Percentiles rank a stretch among this genome's conserved stretches.
These are phyloP conservation scores for Galeopsis tetrahit DNA, from an alignment of 257 asterid species.

Conservation along the genomic window DNA sequence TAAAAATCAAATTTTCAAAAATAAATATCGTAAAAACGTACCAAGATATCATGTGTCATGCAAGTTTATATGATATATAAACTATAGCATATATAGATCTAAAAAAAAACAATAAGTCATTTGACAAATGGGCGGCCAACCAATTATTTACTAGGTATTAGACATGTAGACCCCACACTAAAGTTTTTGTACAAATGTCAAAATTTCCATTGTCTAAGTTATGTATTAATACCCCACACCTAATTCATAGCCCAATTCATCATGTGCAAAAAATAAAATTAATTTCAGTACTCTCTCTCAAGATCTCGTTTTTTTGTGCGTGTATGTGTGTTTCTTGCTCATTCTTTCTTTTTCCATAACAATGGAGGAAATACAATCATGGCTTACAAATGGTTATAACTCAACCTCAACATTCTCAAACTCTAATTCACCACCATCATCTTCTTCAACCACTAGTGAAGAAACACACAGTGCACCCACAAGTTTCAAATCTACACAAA, in stretches of 20 bases:
- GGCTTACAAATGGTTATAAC: conserved; percentile 35
- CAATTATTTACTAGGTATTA: conserved; percentile 34
- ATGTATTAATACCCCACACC: conserved; percentile 37
- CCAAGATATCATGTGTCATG: too few relatives aligned
- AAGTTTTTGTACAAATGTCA: conserved; percentile 38
- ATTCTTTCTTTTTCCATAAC: conserved; percentile 11
- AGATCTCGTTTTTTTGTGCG: background rate
- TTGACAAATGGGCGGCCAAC: conserved; percentile 39
- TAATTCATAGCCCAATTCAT: conserved; percentile 10
- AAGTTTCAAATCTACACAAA: conserved; percentile 41
- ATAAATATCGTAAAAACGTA: background rate
- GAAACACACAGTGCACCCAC: conserved; percentile 47
- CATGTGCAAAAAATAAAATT: conserved; percentile 15
- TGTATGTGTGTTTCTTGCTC: conserved; percentile 14
- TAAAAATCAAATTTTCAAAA: too few relatives aligned
- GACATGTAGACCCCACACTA: conserved; percentile 29
- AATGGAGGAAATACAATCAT: conserved; percentile 54
- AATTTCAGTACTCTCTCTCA: conserved; percentile 4
- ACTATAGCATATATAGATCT: background rate
- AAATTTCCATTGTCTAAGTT: conserved; percentile 13
- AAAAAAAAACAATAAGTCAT: conserved; percentile 16
- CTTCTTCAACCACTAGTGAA: conserved; percentile 42
- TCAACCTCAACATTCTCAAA: conserved; percentile 18
- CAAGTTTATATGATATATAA: too few relatives aligned
- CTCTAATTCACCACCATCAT: conserved; percentile 32